These are phyloP conservation scores for Torulaspora indica DNA, from an alignment of 805 yeast species.

Conservation along the genomic window DNA sequence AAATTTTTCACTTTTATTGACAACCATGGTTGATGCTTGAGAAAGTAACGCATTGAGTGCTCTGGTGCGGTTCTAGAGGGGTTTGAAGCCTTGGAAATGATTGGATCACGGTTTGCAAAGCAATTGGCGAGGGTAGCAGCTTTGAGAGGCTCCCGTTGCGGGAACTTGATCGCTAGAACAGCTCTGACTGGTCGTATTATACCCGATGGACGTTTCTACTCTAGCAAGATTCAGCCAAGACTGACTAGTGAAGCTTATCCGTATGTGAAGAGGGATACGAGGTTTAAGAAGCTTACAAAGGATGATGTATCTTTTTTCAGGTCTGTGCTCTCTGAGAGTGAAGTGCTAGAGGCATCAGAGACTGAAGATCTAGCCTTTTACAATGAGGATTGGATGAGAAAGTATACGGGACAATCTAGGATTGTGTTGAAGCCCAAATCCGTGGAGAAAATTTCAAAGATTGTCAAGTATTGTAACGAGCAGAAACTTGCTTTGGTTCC, in stretches of 20 bases:
- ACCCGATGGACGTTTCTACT: conserved; percentile 9
- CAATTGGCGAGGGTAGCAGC: conserved; percentile 8
- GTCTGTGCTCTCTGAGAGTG: conserved; percentile 49
- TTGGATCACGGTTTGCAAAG: conserved; percentile 8
- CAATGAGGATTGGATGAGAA: conserved; percentile 94
- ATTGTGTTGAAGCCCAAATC: conserved; percentile 79
- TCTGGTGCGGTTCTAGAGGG: not conserved
- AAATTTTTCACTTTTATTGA: not conserved
- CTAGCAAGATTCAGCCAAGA: conserved; percentile 26
- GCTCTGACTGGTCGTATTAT: not conserved
- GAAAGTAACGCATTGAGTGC: not conserved
- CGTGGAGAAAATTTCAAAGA: conserved; percentile 68
- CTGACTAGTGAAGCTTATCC: conserved; percentile 72
- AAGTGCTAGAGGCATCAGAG: conserved; percentile 45
- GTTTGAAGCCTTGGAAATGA: conserved; percentile 2
- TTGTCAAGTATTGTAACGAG: conserved; percentile 76
- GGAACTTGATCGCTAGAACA: not conserved
- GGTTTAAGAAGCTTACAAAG: conserved; percentile 48
- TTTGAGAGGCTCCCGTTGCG: conserved; percentile 1
- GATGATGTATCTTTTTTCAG: conserved; percentile 60
- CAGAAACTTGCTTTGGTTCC: conserved; percentile 81
- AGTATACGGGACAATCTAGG: conserved; percentile 82
- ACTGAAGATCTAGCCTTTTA: conserved; percentile 59
- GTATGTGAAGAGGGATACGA: conserved; percentile 46
- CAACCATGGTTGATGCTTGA: not conserved